Evolutionary conservation across 1,284 basidiomycete genomes (phyloP).

Genomic region (Entoloma clypeatum): DNA sequence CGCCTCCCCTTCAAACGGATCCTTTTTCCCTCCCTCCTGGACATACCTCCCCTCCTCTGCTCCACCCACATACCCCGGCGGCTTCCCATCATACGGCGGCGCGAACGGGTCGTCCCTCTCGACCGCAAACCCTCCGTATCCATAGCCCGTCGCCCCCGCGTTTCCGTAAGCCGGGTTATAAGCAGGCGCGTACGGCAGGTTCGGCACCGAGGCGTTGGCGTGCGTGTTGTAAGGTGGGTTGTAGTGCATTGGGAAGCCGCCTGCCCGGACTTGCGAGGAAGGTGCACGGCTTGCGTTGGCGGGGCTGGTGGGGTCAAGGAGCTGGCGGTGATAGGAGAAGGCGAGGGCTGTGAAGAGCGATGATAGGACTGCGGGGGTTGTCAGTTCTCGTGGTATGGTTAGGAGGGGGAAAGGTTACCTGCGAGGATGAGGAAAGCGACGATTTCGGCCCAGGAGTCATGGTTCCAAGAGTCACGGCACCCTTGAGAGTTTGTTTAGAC

Average conservation of each 20-base stretch:
- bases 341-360: conserved; percentile 60
- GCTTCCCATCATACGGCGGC: conserved; percentile 34
- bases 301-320: conserved; percentile 56
- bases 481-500: conserved; percentile 31
- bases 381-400: conserved; percentile 11
- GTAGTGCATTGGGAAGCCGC: conserved; percentile 35
- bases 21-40: conserved; percentile 32
- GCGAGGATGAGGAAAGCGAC: conserved; percentile 50
- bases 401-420: conserved; percentile 29
- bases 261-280: conserved; percentile 25
- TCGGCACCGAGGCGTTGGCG: conserved; percentile 22
- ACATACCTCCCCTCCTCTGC: conserved; percentile 22
- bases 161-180: conserved; percentile 2
- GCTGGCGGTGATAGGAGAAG: conserved; percentile 69
- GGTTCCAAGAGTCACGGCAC: conserved; percentile 54
- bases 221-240: conserved; percentile 40
- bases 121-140: conserved; percentile 43
- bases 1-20: conserved; percentile 45
- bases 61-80: conserved; percentile 37
- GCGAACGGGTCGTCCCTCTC: conserved; percentile 27
- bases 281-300: conserved; percentile 34
- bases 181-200: conserved; percentile 16
- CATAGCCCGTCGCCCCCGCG: conserved; percentile 22
- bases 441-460: conserved; percentile 62
- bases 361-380: conserved; percentile 41